Percentiles rank a stretch among this genome's conserved stretches.
phyloP scores from a whole-genome alignment of 2,329 filamentous ascomycete species.

The Trichophyton simii region DNA sequence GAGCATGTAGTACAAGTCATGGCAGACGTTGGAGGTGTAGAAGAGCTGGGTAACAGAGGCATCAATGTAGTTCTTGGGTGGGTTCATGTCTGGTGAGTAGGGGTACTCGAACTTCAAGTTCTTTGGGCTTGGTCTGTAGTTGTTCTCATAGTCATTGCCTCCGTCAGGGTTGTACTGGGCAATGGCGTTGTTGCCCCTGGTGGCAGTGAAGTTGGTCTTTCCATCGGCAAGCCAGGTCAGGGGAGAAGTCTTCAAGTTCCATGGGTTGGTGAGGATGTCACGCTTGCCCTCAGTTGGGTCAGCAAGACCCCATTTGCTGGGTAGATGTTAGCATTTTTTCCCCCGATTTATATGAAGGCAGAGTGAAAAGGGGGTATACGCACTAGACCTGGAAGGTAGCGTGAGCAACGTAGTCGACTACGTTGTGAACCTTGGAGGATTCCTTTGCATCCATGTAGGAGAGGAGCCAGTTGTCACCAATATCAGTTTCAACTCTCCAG shows the following conservation, averaged over 20 bases:
- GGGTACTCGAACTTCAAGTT: slow-evolving; percentile 10
- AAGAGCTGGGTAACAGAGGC: slow-evolving; percentile 11
- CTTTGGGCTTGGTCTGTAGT: slow-evolving; percentile 10
- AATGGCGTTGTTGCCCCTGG: slow-evolving; percentile 12
- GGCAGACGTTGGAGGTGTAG: slow-evolving; percentile 11
- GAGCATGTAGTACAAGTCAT: slow-evolving; percentile 10
- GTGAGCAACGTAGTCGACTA: slow-evolving; percentile 11
- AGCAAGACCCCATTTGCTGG: slow-evolving; percentile 8
- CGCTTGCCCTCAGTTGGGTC: slow-evolving; percentile 11
- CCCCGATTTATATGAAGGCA: neutral
- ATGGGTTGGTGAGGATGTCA: slow-evolving; percentile 7
- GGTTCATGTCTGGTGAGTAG: slow-evolving; percentile 6
- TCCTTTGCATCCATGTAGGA: slow-evolving; percentile 12
- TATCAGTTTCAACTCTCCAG: slow-evolving; percentile 12
- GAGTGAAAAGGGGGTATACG: neutral
- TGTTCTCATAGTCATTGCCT: slow-evolving; percentile 10
- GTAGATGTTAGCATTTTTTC: neutral
- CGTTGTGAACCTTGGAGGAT: slow-evolving; percentile 7
- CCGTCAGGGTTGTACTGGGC: slow-evolving; percentile 11
- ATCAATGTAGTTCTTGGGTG: slow-evolving; percentile 8
- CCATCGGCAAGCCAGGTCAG: slow-evolving; percentile 11
- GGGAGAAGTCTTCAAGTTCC: slow-evolving; percentile 5
- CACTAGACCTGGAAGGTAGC: slow-evolving; percentile 12
- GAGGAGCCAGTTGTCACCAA: slow-evolving; percentile 12
- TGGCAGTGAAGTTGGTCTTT: slow-evolving; percentile 5